Evolutionary conservation across 2,329 filamentous ascomycete species (phyloP).

Genomic region (Alternaria hordeiaustralica): DNA sequence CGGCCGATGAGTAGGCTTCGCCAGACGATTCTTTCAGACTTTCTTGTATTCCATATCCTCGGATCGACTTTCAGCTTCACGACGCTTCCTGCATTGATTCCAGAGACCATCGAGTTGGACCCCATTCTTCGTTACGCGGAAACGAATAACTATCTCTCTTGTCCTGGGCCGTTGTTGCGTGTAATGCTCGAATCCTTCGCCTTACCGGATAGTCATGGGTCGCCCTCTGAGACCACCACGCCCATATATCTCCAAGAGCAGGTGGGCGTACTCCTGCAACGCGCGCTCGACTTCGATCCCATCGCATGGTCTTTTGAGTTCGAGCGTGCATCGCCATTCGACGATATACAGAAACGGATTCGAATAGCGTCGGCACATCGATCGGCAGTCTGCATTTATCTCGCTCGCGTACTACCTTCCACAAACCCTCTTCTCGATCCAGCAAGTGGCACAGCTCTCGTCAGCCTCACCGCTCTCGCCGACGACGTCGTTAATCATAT

Average conservation of each 20-base stretch:
- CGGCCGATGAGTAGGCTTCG: slow-evolving; percentile 43
- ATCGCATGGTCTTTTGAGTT: slow-evolving; percentile 40
- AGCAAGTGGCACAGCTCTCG: slow-evolving; percentile 44
- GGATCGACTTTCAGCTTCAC: slow-evolving; percentile 44
- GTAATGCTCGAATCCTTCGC: slow-evolving; percentile 48
- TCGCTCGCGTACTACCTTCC: slow-evolving; percentile 42
- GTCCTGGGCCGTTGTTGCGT: slow-evolving; percentile 43
- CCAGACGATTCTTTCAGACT: slow-evolving; percentile 44
- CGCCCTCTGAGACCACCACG: slow-evolving; percentile 10
- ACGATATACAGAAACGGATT: slow-evolving; percentile 44
- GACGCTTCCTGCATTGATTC: slow-evolving; percentile 34
- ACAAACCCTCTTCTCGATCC: slow-evolving; percentile 50
- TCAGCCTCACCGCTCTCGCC: slow-evolving; percentile 50
- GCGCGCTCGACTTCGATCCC: slow-evolving; percentile 42
- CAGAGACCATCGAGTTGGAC: slow-evolving; percentile 39
- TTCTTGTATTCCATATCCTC: slow-evolving; percentile 45
- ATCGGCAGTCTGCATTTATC: slow-evolving; percentile 50
- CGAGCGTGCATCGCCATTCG: slow-evolving; percentile 39
- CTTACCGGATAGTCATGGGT: slow-evolving; percentile 34
- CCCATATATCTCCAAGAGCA: slow-evolving; percentile 31
- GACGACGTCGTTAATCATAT: slow-evolving; percentile 61
- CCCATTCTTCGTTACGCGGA: slow-evolving; percentile 49
- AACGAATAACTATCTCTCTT: slow-evolving; percentile 50
- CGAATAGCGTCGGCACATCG: slow-evolving; percentile 48
- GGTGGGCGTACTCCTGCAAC: slow-evolving; percentile 30